Evolutionary conservation across 345 rosid species (phyloP), one percentile per base, ranked within the genome.

Genomic region (Boechera divaricarpa): DNA sequence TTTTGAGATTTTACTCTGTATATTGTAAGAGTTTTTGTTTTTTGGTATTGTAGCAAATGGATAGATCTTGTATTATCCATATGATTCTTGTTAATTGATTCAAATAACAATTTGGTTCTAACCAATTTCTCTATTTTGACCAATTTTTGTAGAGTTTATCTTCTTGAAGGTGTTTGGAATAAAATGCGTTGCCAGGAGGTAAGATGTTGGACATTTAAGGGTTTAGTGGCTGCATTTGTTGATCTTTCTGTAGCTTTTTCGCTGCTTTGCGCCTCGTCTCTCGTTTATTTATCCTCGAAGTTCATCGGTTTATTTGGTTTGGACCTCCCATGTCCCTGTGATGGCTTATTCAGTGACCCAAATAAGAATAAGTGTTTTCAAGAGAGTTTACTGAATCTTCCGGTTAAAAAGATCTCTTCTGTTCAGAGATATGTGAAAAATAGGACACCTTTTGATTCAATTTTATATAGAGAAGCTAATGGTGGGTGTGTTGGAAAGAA

Each of bases 251-350:
- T 87, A 63, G 83, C 86, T 15, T 85, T 79, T 68, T 60, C 71
- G 28, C 81, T 89, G 5, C 84, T 91, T 38, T 85, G 84, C 29
- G 90, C 84, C 2, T 86, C 93, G 5, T 16, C 81, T 16, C 63
- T 86, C 36, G 85, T 85, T 44, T 89, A 80, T 68, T 18, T 80
- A 21, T 76, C 86, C 7, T 85, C 93, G 0, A 86, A 77, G 32
- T 76, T 91, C 67, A 83, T 91, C 33, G 71, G 83, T 79, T 52
- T 89, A 21, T 83, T 89, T 36, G 92, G 93, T 5, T 61, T 81
- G 60, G 39, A 33, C 21, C 82, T 89, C 41, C 91, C 93, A 0
- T 90, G 96, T 44, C 86, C 89, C 56, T 85, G 89, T 76, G 80
- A 86, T 67, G 86, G 90, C 6, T 51, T 78, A 6, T 90, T 86